Evolutionary conservation across 1,284 basidiomycete genomes (phyloP).

Genomic region (Apiotrichum mycotoxinovorans): DNA sequence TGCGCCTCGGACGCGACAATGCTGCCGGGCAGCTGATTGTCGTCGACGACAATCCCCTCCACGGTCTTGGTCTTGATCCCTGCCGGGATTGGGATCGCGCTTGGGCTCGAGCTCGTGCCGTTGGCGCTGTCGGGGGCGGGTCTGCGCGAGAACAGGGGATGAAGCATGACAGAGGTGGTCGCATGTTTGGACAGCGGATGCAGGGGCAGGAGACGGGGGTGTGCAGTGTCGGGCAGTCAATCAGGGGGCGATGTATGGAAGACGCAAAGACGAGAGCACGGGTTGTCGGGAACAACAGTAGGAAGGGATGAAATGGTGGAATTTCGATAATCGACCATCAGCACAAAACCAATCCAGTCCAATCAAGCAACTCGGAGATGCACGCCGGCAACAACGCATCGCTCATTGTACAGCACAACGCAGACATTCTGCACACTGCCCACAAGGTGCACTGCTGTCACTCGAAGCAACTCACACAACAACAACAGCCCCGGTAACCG

Average conservation of each 20-base stretch:
- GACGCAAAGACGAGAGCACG: no score
- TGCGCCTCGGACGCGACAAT: neutral
- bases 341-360: no score
- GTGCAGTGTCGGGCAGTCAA: no score
- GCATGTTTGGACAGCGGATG: neutral
- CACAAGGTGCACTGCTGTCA: no score
- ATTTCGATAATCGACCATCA: no score
- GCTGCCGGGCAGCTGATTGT: neutral
- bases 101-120: neutral
- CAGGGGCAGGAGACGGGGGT: neutral
- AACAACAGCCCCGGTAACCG: constrained; percentile 4
- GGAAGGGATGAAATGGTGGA: no score
- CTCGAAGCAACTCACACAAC: constrained; percentile 3
- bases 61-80: neutral
- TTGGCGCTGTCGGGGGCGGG: neutral
- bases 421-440: no score
- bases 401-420: no score
- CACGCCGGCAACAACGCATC: no score
- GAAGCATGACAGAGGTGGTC: neutral
- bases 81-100: neutral
- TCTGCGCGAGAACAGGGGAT: neutral
- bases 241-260: no score
- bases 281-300: no score
- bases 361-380: no score
- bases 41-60: neutral